Conservation (phyloP, 805 yeast genomes). For the Candida ipomoeae region DNA sequence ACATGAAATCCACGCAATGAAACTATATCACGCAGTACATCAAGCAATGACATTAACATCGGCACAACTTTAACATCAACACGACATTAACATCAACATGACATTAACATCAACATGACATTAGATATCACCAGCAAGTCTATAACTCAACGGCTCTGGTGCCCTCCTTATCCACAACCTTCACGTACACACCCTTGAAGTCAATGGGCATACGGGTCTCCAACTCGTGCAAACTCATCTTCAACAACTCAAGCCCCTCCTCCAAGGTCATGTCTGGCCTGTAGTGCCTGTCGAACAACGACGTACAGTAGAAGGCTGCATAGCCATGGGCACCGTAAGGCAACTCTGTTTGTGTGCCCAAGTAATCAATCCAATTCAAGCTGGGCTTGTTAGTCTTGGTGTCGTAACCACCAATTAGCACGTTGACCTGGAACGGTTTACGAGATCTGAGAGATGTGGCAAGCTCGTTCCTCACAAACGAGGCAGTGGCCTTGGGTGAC, state of each 20-base stretch:
- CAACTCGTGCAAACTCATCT: constrained; percentile 73
- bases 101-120: background rate
- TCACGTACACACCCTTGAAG: constrained; percentile 79
- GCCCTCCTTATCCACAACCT: constrained; percentile 63
- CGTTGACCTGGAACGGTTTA: constrained; percentile 91
- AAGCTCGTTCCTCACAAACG: constrained; percentile 81
- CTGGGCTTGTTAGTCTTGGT: constrained; percentile 53
- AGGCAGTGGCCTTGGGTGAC: constrained; percentile 80
- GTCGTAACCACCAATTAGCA: constrained; percentile 84
- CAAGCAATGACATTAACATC: background rate
- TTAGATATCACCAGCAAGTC: background rate
- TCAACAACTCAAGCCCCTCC: constrained; percentile 74
- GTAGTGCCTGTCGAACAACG: constrained; percentile 88
- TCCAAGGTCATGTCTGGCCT: constrained; percentile 67
- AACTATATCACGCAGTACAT: background rate
- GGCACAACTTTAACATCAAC: background rate
- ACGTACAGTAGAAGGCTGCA: constrained; percentile 92
- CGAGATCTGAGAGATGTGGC: constrained; percentile 84
- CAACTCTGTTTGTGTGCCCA: constrained; percentile 84
- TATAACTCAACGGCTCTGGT: constrained; percentile 38
- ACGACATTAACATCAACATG: background rate
- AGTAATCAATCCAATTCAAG: constrained; percentile 86
- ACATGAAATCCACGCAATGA: too few relatives aligned
- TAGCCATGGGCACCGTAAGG: constrained; percentile 99
- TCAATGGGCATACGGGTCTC: constrained; percentile 86